These are phyloP conservation scores for Penicillium sp. DNA, from an alignment of 2,329 filamentous ascomycete genomes.

Conservation along the genomic window DNA sequence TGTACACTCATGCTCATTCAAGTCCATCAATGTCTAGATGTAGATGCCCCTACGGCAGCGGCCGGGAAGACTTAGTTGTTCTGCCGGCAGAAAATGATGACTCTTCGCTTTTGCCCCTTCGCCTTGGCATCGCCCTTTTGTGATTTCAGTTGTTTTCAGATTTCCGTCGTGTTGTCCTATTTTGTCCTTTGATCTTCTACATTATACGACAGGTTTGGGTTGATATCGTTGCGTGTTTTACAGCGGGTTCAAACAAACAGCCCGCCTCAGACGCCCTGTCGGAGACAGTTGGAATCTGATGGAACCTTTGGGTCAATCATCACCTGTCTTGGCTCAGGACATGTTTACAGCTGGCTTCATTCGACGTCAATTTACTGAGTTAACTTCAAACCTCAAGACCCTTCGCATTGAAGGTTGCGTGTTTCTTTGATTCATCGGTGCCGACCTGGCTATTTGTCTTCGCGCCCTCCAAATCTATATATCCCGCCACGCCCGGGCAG, in stretches of 20 bases:
- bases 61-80: background rate
- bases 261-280: conserved; percentile 23
- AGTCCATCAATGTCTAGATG: background rate
- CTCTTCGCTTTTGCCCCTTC: conserved; percentile 6
- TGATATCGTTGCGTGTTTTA: background rate
- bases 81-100: conserved; percentile 17
- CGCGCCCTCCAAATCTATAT: conserved; percentile 1
- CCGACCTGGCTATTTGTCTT: background rate
- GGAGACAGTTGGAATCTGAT: conserved; percentile 35
- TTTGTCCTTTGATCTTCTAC: background rate
- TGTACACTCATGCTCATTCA: background rate
- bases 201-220: background rate
- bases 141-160: background rate
- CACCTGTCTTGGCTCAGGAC: conserved; percentile 8
- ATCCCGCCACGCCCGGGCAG: background rate
- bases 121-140: conserved; percentile 6
- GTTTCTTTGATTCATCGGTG: background rate
- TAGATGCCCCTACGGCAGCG: background rate
- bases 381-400: conserved; percentile 2
- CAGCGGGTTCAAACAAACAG: background rate
- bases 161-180: background rate
- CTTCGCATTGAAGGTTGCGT: background rate
- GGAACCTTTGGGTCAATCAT: conserved; percentile 27
- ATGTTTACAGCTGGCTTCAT: conserved; percentile 19
- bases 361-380: conserved; percentile 6